Base-by-base conservation (phyloP, 2,329 filamentous ascomycete species). In the Fusarium irregulare region DNA sequence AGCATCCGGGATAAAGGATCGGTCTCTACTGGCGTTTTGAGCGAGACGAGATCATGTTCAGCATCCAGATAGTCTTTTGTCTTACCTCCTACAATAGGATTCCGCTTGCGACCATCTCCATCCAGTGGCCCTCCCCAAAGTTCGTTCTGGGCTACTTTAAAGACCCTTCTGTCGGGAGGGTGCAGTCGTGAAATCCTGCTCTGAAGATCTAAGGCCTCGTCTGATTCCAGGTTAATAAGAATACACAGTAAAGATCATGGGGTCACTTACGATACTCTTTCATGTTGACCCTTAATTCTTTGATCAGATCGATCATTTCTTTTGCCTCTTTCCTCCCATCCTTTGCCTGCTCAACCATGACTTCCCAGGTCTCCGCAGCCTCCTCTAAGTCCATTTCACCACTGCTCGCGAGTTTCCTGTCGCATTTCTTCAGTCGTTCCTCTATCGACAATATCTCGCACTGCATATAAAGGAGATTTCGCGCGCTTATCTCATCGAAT, bases 211-310 rank as follows among this genome's bases (percentile, higher is more conserved):
- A 64, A 0, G 0, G 63, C 63, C 3, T 66, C 54, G 3, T 66
- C 63, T 64, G 18, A 6, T 7, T 2, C 11, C 1, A 1, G 12
- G 4, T 0, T n/a, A n/a, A n/a, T n/a, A n/a, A n/a, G n/a, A n/a
- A n/a, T n/a, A n/a, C n/a, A n/a, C n/a, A n/a, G n/a, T n/a, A n/a
- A n/a, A n/a, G n/a, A n/a, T n/a, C n/a, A n/a, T n/a, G n/a, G n/a
- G n/a, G n/a, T n/a, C 1, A 2, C 28, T 10, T 28, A 63, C 59
- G 53, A 46, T 66, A 63, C 21, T 66, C 58, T 9, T 62, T 57
- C 0, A 48, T 47, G n/a, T n/a, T n/a, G n/a, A n/a, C n/a, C n/a
- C 14, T 61, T 62, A 0, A 0, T 0, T 7, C 59, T 40, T 0
- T 63, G 42, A 3, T 63, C 25, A 58, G 20, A 0, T 46, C 51